Conservation (phyloP, 2,329 filamentous ascomycete genomes). For the Colletotrichum sojae region DNA sequence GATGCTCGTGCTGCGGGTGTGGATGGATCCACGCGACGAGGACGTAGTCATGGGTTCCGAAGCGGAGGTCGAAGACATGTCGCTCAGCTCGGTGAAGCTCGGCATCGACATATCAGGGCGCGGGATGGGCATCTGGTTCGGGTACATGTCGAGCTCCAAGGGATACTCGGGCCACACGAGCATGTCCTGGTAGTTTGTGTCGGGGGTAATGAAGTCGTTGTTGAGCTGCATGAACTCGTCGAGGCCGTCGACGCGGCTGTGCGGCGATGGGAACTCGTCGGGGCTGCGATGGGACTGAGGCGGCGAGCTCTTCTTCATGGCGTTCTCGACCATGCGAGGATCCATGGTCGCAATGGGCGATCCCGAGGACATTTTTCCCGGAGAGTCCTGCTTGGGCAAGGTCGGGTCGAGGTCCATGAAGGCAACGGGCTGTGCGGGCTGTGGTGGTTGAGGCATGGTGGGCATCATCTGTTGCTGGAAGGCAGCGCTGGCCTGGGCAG, state of each 20-base stretch:
- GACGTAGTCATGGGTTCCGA: slow-evolving; percentile 59
- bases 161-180: slow-evolving; percentile 60
- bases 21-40: slow-evolving; percentile 59
- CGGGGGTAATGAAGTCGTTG: slow-evolving; percentile 52
- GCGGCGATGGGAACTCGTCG: slow-evolving; percentile 54
- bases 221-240: slow-evolving; percentile 60
- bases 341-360: slow-evolving; percentile 52
- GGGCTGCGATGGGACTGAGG: slow-evolving; percentile 52
- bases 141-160: slow-evolving; percentile 60
- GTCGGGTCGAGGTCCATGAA: slow-evolving; percentile 55
- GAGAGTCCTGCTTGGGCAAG: slow-evolving; percentile 45
- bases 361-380: slow-evolving; percentile 45
- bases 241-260: slow-evolving; percentile 53
- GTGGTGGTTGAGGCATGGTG: slow-evolving; percentile 35
- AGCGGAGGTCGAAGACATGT: slow-evolving; percentile 53
- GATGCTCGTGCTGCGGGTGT: slow-evolving; percentile 64
- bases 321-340: slow-evolving; percentile 49
- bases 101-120: slow-evolving; percentile 53
- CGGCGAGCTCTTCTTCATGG: slow-evolving; percentile 50
- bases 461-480: slow-evolving; percentile 48
- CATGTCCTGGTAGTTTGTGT: slow-evolving; percentile 59
- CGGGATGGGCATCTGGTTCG: slow-evolving; percentile 49
- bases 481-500: slow-evolving; percentile 56
- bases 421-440: slow-evolving; percentile 48
- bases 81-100: slow-evolving; percentile 56